Evolutionary conservation across 352 stramenopile species (phyloP).

Genomic region (Lagenidium giganteum): DNA sequence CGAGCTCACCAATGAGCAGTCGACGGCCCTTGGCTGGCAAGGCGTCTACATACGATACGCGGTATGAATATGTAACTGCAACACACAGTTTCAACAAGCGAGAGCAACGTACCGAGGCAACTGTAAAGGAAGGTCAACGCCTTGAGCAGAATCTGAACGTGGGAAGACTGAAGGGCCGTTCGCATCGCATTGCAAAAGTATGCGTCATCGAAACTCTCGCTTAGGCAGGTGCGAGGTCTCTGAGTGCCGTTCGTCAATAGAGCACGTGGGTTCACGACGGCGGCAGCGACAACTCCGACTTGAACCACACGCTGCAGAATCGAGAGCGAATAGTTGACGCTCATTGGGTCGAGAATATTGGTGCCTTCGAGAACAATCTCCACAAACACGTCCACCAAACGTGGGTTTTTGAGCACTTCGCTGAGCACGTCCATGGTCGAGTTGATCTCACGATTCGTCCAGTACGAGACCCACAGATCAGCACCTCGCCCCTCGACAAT

Average conservation of each 20-base stretch:
- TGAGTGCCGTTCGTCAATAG: no score
- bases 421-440: constrained; percentile 33
- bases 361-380: constrained; percentile 78
- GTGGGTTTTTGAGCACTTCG: constrained; percentile 67
- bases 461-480: constrained; percentile 78
- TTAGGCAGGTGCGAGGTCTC: constrained; percentile 11
- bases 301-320: constrained; percentile 76
- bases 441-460: constrained; percentile 33
- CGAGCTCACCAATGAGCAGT: constrained; percentile 61
- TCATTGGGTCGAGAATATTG: constrained; percentile 77
- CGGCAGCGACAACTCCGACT: constrained; percentile 36
- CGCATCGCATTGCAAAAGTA: constrained; percentile 72
- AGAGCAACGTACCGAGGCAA: constrained; percentile 51
- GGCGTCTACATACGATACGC: constrained; percentile 32
- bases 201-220: constrained; percentile 56
- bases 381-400: constrained; percentile 68
- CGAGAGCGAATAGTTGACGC: constrained; percentile 81
- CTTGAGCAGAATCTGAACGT: constrained; percentile 84
- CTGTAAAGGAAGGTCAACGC: constrained; percentile 84
- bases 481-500: constrained; percentile 41
- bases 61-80: background rate
- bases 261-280: no score
- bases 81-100: background rate
- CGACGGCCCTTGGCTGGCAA: constrained; percentile 59
- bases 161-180: constrained; percentile 60